Conservation (phyloP, 257 asterid species). For the Nicotiana obtusifolia region DNA sequence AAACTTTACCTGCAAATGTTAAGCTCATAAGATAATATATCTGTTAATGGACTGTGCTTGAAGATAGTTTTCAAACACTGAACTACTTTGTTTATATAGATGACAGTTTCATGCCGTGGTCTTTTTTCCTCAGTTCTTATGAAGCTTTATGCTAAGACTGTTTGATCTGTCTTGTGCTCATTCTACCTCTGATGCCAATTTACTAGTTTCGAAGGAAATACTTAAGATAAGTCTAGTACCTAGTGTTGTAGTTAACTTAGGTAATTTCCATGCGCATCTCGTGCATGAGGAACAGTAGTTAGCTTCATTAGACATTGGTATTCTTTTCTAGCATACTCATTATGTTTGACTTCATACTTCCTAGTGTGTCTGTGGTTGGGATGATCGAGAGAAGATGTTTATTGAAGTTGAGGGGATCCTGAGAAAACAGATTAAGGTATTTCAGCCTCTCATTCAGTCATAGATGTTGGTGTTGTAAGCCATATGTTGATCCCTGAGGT, state of each 20-base stretch:
- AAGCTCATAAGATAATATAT: not conserved
- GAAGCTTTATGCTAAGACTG: not conserved
- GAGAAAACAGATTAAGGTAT: conserved; percentile 89
- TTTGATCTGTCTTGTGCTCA: not conserved
- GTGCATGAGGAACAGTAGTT: not conserved
- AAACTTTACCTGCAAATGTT: not conserved
- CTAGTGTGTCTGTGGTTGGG: conserved; percentile 98
- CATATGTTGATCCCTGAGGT: not conserved
- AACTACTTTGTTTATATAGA: not conserved
- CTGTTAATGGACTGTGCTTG: not conserved
- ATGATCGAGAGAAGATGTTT: conserved; percentile 89
- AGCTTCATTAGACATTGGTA: not conserved
- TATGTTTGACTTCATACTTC: conserved; percentile 2
- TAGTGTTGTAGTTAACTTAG: not conserved
- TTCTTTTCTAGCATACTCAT: not conserved
- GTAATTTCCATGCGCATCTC: not conserved
- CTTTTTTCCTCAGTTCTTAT: not conserved
- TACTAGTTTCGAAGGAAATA: not conserved
- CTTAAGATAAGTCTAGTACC: not conserved
- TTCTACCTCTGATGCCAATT: not conserved
- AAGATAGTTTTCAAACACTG: not conserved
- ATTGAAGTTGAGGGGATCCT: conserved; percentile 93
- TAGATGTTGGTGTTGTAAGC: not conserved
- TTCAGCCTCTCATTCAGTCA: conserved; percentile 5
- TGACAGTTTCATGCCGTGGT: not conserved